A percentile compares a stretch with the other conserved stretches of the same genome.
phyloP scores from a whole-genome alignment of 2,329 filamentous ascomycete species.

The Aspergillus calidoustus region DNA sequence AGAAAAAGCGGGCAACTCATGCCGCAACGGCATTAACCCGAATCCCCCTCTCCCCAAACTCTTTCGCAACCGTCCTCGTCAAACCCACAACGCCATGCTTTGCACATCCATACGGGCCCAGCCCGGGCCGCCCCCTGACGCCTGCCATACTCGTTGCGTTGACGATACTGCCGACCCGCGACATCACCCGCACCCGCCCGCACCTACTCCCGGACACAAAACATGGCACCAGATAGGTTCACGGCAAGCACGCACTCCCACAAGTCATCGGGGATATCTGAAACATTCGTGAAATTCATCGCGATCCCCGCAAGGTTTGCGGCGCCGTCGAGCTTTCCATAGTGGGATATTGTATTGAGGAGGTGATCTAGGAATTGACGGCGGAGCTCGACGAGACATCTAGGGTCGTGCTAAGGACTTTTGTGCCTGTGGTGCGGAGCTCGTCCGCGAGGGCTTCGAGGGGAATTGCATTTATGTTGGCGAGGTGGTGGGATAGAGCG shows the following conservation, averaged over 20 bases:
- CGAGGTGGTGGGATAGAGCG: background rate
- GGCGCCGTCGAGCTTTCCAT: conserved; percentile 7
- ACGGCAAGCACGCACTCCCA: conserved; percentile 7
- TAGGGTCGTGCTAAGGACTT: background rate
- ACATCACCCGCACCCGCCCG: no score
- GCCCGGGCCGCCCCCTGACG: background rate
- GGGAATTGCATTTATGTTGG: background rate
- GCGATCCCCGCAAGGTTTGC: conserved; percentile 7
- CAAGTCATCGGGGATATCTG: background rate
- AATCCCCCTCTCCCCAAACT: conserved; percentile 35
- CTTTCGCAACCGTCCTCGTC: conserved; percentile 44
- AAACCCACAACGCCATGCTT: conserved; percentile 53
- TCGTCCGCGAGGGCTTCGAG: background rate
- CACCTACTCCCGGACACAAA: no score
- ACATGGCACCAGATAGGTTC: conserved; percentile 22
- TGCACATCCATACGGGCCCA: conserved; percentile 46
- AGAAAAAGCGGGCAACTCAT: background rate
- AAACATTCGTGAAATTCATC: background rate
- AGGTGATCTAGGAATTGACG: conserved; percentile 4
- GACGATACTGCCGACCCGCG: conserved; percentile 38
- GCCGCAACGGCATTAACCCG: conserved; percentile 35
- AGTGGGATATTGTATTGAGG: background rate
- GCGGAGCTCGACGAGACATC: background rate
- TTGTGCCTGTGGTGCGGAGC: background rate
- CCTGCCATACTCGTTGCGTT: conserved; percentile 26